These are phyloP conservation scores for Teratosphaeriaceae sp. DNA, from an alignment of 2,329 filamentous ascomycete species.

Conservation along the genomic window DNA sequence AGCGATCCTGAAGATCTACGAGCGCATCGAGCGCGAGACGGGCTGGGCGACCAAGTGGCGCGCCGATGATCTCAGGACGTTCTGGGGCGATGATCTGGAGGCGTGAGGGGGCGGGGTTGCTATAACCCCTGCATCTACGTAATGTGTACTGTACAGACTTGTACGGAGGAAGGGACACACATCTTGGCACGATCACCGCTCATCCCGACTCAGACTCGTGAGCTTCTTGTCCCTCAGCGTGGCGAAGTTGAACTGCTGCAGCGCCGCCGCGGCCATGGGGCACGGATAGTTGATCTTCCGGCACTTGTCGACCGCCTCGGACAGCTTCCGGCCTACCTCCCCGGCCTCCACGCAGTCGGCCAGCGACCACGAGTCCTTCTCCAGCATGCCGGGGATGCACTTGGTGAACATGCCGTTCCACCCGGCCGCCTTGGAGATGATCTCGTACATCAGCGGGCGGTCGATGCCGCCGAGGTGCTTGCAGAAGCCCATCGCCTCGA, in stretches of 20 bases:
- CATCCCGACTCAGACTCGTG: constrained; percentile 7
- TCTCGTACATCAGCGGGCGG: constrained; percentile 38
- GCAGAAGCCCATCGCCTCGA: constrained; percentile 44
- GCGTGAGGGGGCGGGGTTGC: neutral
- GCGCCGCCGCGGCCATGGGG: constrained; percentile 29
- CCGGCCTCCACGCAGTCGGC: constrained; percentile 32
- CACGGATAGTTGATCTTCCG: constrained; percentile 25
- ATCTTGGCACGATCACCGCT: constrained; percentile 3
- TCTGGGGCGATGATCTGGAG: constrained; percentile 39
- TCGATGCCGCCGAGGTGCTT: constrained; percentile 38
- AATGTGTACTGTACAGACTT: neutral
- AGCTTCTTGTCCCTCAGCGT: constrained; percentile 15
- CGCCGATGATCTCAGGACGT: constrained; percentile 45
- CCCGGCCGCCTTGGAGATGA: constrained; percentile 43
- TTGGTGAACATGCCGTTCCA: constrained; percentile 40
- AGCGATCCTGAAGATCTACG: constrained; percentile 43
- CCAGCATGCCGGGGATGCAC: constrained; percentile 28
- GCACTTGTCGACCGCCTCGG: constrained; percentile 37
- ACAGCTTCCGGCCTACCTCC: constrained; percentile 33
- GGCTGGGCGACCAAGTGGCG: constrained; percentile 51
- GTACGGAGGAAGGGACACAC: no score
- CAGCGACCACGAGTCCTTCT: constrained; percentile 28
- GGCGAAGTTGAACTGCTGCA: constrained; percentile 31
- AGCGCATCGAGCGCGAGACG: constrained; percentile 45
- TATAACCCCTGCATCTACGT: neutral